phyloP scores from a whole-genome alignment of 2,329 filamentous ascomycete species.

The Penicillium sp. region DNA sequence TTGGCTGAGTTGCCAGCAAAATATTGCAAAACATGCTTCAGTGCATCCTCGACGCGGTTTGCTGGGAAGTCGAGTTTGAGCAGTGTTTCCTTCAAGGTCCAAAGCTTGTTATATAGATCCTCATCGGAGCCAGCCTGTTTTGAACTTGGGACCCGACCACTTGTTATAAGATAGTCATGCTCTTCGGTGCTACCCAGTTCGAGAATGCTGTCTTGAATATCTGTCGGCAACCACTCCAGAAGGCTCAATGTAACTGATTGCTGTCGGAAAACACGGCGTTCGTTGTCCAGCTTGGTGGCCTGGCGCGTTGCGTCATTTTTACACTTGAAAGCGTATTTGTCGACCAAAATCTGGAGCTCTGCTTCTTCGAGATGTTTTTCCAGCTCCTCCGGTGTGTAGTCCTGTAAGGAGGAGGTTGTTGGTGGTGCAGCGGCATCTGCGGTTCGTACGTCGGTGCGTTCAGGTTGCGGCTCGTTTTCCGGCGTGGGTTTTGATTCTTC shows the following conservation, averaged over 20 bases:
- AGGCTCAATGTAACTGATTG: constrained; percentile 67
- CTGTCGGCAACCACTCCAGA: constrained; percentile 69
- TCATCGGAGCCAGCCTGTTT: constrained; percentile 56
- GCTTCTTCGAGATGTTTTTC: constrained; percentile 80
- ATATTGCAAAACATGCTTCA: constrained; percentile 60
- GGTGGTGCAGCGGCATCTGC: constrained; percentile 12
- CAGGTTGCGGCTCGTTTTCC: constrained; percentile 25
- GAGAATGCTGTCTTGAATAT: constrained; percentile 68
- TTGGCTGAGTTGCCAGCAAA: constrained; percentile 51
- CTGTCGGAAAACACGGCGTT: constrained; percentile 68
- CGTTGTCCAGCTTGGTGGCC: constrained; percentile 68
- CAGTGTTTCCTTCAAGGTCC: constrained; percentile 72
- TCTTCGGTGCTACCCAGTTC: constrained; percentile 47
- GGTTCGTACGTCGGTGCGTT: constrained; percentile 15
- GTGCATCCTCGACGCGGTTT: constrained; percentile 52
- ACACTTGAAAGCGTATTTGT: constrained; percentile 70
- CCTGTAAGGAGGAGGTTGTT: constrained; percentile 36
- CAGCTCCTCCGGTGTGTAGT: constrained; percentile 74
- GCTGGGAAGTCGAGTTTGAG: constrained; percentile 59
- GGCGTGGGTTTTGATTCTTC: constrained; percentile 26
- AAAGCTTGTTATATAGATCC: constrained; percentile 68
- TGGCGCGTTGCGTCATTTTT: constrained; percentile 71
- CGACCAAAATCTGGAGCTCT: constrained; percentile 79
- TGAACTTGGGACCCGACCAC: constrained; percentile 19
- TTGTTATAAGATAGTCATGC: constrained; percentile 29